These are phyloP conservation scores for Buxus sempervirens DNA, from an alignment of 164 flowering plant genomes.

Conservation along the genomic window DNA sequence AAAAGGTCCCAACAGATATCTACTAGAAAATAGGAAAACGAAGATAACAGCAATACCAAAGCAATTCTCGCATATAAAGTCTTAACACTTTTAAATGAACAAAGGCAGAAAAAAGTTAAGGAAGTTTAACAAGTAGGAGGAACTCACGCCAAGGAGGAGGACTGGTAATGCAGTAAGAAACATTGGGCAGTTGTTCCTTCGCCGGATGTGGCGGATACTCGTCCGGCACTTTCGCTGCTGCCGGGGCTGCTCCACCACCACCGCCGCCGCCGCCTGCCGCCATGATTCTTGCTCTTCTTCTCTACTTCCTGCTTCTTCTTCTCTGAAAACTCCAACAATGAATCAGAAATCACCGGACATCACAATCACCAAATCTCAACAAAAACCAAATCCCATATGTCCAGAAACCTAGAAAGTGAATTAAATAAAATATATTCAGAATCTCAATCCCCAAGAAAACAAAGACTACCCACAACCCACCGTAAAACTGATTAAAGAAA, in stretches of 20 bases:
- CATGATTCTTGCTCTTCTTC: conserved; percentile 22
- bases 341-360: conserved; percentile 9
- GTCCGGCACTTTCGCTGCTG: conserved; percentile 63
- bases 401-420: conserved; percentile 2
- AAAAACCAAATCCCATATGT: conserved; percentile 19
- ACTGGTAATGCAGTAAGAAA: conserved; percentile 72
- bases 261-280: conserved; percentile 51
- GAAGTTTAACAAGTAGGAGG: conserved; percentile 3
- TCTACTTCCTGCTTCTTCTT: conserved; percentile 11
- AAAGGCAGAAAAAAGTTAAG: neutral
- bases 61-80: no score
- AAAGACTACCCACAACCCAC: conserved; percentile 2
- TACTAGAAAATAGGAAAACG: neutral
- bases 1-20: no score
- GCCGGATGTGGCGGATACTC: conserved; percentile 73
- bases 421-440: conserved; percentile 14
- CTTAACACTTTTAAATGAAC: neutral
- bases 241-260: no score
- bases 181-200: conserved; percentile 65
- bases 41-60: neutral
- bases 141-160: conserved; percentile 91
- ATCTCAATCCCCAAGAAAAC: conserved; percentile 15
- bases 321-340: conserved; percentile 6
- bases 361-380: conserved; percentile 12
- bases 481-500: neutral